Percentiles rank a stretch among this genome's conserved stretches.
Conservation (phyloP, 768 basidiomycete species). For the Crassisporium funariophilum region DNA sequence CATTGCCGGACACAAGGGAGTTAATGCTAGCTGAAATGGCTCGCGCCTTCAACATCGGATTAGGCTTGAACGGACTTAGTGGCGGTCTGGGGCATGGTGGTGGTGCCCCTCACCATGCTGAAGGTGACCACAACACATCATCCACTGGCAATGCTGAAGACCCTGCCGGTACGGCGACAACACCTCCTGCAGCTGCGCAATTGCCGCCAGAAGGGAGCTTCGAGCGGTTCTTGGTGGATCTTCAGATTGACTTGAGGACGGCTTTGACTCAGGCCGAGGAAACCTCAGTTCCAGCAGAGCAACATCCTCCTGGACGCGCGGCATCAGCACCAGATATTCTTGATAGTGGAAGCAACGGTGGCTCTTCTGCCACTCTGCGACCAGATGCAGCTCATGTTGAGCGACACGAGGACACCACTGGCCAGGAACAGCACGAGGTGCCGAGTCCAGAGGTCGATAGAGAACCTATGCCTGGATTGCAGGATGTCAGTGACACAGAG, state of each 20-base stretch:
- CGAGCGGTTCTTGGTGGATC: slow-evolving; percentile 77
- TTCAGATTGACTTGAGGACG: slow-evolving; percentile 71
- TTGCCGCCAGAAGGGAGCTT: slow-evolving; percentile 65
- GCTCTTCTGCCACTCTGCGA: not conserved
- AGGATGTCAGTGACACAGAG: slow-evolving; percentile 38
- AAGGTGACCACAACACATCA: slow-evolving; percentile 5
- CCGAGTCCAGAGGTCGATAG: slow-evolving; percentile 5
- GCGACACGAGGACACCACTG: not conserved
- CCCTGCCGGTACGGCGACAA: not conserved
- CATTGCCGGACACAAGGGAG: slow-evolving; percentile 57
- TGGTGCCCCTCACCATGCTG: slow-evolving; percentile 9
- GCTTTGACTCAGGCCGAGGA: slow-evolving; percentile 51
- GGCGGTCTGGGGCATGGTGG: slow-evolving; percentile 11
- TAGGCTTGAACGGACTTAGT: slow-evolving; percentile 45
- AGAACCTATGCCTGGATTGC: slow-evolving; percentile 30
- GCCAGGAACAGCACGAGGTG: slow-evolving; percentile 1
- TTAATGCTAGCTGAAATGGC: slow-evolving; percentile 82
- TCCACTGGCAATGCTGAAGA: slow-evolving; percentile 1
- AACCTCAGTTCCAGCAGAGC: slow-evolving; percentile 4
- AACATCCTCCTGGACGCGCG: slow-evolving; percentile 1
- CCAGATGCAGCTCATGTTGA: not conserved
- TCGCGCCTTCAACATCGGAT: slow-evolving; percentile 73
- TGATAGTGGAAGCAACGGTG: not conserved
- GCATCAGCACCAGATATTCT: not conserved
- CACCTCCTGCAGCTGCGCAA: slow-evolving; percentile 9